Conservation (phyloP, 2,329 filamentous ascomycete genomes). For the Talaromyces verruculosus region DNA sequence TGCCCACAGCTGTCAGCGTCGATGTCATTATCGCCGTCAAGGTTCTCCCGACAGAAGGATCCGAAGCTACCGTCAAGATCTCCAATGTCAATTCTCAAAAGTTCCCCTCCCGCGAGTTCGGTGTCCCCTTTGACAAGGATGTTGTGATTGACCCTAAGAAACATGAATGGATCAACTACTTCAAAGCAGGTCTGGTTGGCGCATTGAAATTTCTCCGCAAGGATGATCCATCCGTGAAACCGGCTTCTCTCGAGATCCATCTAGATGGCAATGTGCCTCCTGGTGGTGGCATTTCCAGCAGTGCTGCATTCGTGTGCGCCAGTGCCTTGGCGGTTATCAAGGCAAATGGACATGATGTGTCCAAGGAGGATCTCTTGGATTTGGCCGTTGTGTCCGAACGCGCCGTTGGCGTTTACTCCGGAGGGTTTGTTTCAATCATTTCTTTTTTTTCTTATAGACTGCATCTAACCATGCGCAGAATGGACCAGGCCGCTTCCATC, state of each 20-base stretch:
- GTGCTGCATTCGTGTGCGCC: slow-evolving; percentile 88
- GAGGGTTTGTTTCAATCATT: slow-evolving; percentile 62
- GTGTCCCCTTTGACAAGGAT: slow-evolving; percentile 60
- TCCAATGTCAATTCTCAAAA: slow-evolving; percentile 74
- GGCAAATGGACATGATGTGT: slow-evolving; percentile 78
- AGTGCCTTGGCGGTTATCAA: slow-evolving; percentile 84
- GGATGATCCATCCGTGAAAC: slow-evolving; percentile 64
- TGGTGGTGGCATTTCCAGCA: slow-evolving; percentile 88
- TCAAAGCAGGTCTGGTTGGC: slow-evolving; percentile 85
- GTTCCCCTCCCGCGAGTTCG: slow-evolving; percentile 74
- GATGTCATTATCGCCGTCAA: slow-evolving; percentile 85
- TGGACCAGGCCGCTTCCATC: slow-evolving; percentile 97
- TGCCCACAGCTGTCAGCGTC: slow-evolving; percentile 92
- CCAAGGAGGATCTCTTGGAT: slow-evolving; percentile 90
- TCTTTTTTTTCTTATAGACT: background rate
- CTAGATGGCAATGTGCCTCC: slow-evolving; percentile 90
- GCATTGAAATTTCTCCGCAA: slow-evolving; percentile 72
- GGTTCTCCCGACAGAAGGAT: slow-evolving; percentile 42
- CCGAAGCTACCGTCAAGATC: slow-evolving; percentile 68
- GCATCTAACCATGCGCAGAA: slow-evolving; percentile 52
- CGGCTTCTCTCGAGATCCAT: slow-evolving; percentile 79
- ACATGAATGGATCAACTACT: slow-evolving; percentile 98
- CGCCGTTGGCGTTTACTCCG: slow-evolving; percentile 92
- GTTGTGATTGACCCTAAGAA: slow-evolving; percentile 81
- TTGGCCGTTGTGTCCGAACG: slow-evolving; percentile 93